phyloP scores from a whole-genome alignment of 164 flowering plant species.

The Vitis riparia region DNA sequence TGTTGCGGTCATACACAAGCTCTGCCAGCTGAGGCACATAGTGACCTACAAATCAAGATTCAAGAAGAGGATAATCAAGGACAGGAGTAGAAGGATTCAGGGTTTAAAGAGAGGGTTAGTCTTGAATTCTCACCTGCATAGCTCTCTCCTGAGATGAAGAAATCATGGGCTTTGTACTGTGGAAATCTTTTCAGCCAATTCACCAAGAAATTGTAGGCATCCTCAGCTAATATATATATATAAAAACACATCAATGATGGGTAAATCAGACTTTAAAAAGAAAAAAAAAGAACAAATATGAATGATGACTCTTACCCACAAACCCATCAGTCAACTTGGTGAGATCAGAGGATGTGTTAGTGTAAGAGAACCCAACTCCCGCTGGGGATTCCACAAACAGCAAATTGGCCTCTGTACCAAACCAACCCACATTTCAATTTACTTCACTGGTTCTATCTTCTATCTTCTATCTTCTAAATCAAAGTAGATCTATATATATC shows the following conservation, averaged over 20 bases:
- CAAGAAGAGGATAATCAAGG: background rate
- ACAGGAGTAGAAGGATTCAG: background rate
- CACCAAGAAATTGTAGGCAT: constrained; percentile 63
- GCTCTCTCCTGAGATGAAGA: constrained; percentile 77
- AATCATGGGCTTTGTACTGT: constrained; percentile 47
- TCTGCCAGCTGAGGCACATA: constrained; percentile 80
- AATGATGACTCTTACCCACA: constrained; percentile 42
- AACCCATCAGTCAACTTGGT: constrained; percentile 44
- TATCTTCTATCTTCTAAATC: background rate
- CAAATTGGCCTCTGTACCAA: constrained; percentile 61
- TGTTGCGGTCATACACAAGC: constrained; percentile 54
- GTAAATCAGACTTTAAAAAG: background rate
- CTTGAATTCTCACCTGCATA: constrained; percentile 47
- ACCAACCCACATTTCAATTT: background rate
- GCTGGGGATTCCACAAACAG: constrained; percentile 80
- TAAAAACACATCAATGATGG: too few species aligned
- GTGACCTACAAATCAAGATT: constrained; percentile 44
- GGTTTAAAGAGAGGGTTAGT: too few species aligned
- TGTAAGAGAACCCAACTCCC: constrained; percentile 84
- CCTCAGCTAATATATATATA: constrained; percentile 37
- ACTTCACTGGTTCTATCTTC: too few species aligned
- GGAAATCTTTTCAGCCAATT: constrained; percentile 69
- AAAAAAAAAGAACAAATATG: background rate
- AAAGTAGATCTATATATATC: background rate
- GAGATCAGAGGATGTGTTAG: constrained; percentile 68